Percentiles rank a stretch among this genome's conserved stretches.
Conservation (phyloP, 768 basidiomycete genomes). For the Basidioascus undulatus region DNA sequence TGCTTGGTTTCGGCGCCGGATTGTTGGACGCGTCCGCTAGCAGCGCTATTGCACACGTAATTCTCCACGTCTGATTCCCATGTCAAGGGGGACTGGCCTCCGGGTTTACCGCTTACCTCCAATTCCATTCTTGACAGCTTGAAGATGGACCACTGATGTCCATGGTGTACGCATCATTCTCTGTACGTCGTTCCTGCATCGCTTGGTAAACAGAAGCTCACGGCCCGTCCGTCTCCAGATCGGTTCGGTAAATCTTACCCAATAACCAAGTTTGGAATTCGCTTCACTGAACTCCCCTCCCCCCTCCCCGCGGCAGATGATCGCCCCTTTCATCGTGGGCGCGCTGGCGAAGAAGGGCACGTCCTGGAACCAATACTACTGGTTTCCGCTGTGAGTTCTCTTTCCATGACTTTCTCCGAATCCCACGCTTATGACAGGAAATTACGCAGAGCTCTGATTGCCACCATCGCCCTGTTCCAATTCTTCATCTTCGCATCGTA, state of each 20-base stretch:
- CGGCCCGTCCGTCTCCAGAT: slow-evolving; percentile 1
- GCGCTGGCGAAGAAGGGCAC: slow-evolving; percentile 4
- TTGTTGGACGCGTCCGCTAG: slow-evolving; percentile 8
- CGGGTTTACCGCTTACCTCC: too few relatives aligned
- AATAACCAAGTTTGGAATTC: too few relatives aligned
- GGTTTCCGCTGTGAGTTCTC: neutral
- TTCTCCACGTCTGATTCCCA: too few relatives aligned
- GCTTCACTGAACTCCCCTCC: too few relatives aligned
- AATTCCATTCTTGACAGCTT: too few relatives aligned
- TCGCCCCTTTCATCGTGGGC: slow-evolving; percentile 10
- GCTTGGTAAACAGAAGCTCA: neutral
- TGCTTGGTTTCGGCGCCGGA: slow-evolving; percentile 8
- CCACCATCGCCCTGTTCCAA: slow-evolving; percentile 4
- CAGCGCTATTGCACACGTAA: slow-evolving; percentile 6
- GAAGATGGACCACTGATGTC: slow-evolving; percentile 7
- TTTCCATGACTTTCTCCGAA: neutral
- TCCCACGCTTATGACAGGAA: slow-evolving; percentile 4
- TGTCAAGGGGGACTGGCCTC: too few relatives aligned
- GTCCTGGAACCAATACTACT: slow-evolving; percentile 4
- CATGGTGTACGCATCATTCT: slow-evolving; percentile 4
- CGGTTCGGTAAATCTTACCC: too few relatives aligned
- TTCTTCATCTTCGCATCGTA: slow-evolving; percentile 8
- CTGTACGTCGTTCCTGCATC: neutral
- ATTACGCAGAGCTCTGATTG: too few relatives aligned
- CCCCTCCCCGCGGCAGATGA: too few relatives aligned